Conservation (phyloP, 2,329 filamentous ascomycete species). For the Pezicula carpinea region DNA sequence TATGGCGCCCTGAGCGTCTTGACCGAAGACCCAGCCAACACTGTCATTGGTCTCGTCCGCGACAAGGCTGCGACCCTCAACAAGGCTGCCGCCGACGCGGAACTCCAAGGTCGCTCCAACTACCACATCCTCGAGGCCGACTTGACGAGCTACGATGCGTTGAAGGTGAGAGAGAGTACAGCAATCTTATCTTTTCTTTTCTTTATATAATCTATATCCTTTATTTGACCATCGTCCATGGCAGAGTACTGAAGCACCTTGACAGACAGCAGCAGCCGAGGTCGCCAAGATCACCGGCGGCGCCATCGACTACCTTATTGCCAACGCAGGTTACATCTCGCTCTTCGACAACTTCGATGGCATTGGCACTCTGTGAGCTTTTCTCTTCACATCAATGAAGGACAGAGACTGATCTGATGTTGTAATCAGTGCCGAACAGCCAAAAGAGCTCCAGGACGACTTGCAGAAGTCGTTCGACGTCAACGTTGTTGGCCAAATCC, state of each 20-base stretch:
- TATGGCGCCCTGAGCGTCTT: constrained; percentile 43
- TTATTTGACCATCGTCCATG: neutral
- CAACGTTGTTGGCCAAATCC: constrained; percentile 48
- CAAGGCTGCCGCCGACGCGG: constrained; percentile 37
- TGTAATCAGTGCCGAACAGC: constrained; percentile 7
- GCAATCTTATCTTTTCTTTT: no score
- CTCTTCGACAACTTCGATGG: constrained; percentile 20
- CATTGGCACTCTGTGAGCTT: constrained; percentile 34
- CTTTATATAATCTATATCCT: no score
- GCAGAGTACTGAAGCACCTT: neutral
- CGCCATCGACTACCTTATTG: constrained; percentile 46
- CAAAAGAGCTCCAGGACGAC: constrained; percentile 31
- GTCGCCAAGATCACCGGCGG: constrained; percentile 30
- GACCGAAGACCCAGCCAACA: constrained; percentile 36
- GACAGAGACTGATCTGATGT: no score
- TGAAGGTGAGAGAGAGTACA: constrained; percentile 10
- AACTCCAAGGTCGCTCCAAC: constrained; percentile 10
- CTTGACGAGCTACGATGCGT: constrained; percentile 2
- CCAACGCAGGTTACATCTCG: constrained; percentile 38
- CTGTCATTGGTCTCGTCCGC: constrained; percentile 42
- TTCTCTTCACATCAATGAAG: no score
- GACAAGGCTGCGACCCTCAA: constrained; percentile 40
- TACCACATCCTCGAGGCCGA: constrained; percentile 13
- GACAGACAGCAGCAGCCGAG: constrained; percentile 8
- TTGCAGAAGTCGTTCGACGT: constrained; percentile 31